These are phyloP conservation scores for Phytophthora pistaciae DNA, from an alignment of 352 stramenopile species.

Conservation along the genomic window DNA sequence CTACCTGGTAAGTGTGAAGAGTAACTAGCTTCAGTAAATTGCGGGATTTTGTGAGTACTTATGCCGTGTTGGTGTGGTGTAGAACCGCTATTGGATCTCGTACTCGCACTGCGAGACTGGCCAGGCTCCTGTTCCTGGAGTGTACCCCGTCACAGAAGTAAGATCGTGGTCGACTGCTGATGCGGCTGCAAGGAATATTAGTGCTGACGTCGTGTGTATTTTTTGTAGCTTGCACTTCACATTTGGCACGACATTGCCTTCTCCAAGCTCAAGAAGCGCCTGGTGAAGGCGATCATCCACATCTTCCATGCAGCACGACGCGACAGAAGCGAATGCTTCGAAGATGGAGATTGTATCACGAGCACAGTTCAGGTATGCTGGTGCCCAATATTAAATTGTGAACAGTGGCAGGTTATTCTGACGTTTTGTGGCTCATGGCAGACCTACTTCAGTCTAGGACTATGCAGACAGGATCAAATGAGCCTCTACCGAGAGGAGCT, in stretches of 20 bases:
- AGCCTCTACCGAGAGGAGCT: conserved; percentile 84
- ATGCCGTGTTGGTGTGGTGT: background rate
- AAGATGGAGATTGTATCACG: conserved; percentile 72
- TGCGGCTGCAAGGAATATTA: background rate
- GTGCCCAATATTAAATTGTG: background rate
- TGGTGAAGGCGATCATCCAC: conserved; percentile 71
- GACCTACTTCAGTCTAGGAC: conserved; percentile 82
- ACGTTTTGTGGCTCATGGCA: conserved; percentile 21
- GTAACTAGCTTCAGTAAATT: background rate
- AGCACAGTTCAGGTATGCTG: conserved; percentile 70
- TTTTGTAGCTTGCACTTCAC: conserved; percentile 75
- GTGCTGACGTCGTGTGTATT: background rate
- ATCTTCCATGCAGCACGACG: conserved; percentile 70
- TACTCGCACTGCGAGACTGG: conserved; percentile 89
- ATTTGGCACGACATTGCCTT: conserved; percentile 90
- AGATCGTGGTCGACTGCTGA: background rate
- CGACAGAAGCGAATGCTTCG: conserved; percentile 69
- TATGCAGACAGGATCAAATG: conserved; percentile 84
- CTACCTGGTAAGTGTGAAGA: conserved; percentile 59
- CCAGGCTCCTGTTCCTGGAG: conserved; percentile 82
- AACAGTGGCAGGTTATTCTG: background rate
- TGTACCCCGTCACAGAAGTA: conserved; percentile 88
- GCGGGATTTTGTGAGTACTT: background rate
- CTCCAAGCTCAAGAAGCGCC: conserved; percentile 70
- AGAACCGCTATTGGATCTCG: conserved; percentile 91